Percentiles rank a stretch among this genome's conserved stretches.
Conservation (phyloP, 2,329 filamentous ascomycete species). For the Stylonectria norvegica region DNA sequence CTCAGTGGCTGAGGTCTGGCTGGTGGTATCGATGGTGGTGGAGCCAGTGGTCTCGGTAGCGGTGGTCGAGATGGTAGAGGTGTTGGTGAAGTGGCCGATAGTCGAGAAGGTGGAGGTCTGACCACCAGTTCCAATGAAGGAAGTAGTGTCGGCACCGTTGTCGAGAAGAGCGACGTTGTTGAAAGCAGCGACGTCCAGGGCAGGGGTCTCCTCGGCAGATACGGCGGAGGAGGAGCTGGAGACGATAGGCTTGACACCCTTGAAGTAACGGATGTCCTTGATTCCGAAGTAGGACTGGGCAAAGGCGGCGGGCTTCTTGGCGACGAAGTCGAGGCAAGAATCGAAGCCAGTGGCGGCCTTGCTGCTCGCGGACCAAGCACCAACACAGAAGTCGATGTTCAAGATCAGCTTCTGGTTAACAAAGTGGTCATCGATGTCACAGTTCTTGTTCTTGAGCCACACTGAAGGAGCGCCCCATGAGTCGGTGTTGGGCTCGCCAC, state of each 20-base stretch:
- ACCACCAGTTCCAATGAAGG: too few species aligned
- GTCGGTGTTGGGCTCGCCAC: slow-evolving; percentile 54
- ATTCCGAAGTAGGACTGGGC: slow-evolving; percentile 45
- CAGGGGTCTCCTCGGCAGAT: too few species aligned
- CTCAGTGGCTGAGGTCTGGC: too few species aligned
- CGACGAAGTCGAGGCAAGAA: slow-evolving; percentile 38
- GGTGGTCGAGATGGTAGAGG: slow-evolving; percentile 3
- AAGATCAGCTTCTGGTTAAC: slow-evolving; percentile 67
- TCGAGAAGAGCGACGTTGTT: neutral
- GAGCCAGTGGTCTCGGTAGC: slow-evolving; percentile 1
- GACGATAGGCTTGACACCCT: slow-evolving; percentile 17
- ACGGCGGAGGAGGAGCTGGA: slow-evolving; percentile 12
- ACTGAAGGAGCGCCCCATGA: slow-evolving; percentile 64
- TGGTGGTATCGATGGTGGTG: neutral
- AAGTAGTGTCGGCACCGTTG: too few species aligned
- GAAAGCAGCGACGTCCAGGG: neutral
- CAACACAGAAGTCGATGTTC: slow-evolving; percentile 72
- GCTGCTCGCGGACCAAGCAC: slow-evolving; percentile 29
- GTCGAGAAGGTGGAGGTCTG: slow-evolving; percentile 3
- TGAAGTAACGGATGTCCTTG: slow-evolving; percentile 37
- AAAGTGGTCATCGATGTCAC: slow-evolving; percentile 63
- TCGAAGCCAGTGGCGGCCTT: slow-evolving; percentile 11
- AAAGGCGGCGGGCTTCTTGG: slow-evolving; percentile 34
- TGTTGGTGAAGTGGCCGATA: slow-evolving; percentile 5
- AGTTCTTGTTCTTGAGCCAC: slow-evolving; percentile 54